Conservation (phyloP, 1,284 basidiomycete species). For the Papiliotrema terrestris region DNA sequence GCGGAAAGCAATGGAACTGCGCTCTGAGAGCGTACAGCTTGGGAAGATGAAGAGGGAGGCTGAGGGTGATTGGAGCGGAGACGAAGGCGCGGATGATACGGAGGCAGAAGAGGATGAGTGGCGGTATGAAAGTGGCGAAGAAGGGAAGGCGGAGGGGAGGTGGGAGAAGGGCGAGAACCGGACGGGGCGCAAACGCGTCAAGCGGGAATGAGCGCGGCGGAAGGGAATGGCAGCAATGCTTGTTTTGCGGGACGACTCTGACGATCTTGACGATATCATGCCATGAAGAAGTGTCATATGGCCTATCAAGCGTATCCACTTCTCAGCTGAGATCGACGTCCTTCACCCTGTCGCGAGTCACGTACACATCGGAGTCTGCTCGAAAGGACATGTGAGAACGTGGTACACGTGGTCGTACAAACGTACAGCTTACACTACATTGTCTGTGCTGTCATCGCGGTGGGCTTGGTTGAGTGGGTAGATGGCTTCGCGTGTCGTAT, state of each 20-base stretch:
- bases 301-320: too few relatives aligned
- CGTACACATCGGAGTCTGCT: background rate
- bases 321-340: too few relatives aligned
- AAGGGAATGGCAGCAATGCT: too few relatives aligned
- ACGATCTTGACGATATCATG: too few relatives aligned
- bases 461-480: too few relatives aligned
- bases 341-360: too few relatives aligned
- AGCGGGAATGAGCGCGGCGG: background rate
- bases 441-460: background rate
- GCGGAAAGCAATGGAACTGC: background rate
- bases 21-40: background rate
- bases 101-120: conserved; percentile 15
- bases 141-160: conserved; percentile 12
- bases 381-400: background rate
- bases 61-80: background rate
- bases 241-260: too few relatives aligned
- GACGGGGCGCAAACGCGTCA: background rate
- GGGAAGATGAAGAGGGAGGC: conserved; percentile 2
- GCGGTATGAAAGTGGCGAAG: conserved; percentile 16
- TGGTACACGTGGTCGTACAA: background rate
- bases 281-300: too few relatives aligned
- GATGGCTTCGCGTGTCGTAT: background rate
- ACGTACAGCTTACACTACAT: background rate
- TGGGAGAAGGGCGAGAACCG: conserved; percentile 5
- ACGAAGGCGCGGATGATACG: conserved; percentile 1